A percentile compares a stretch with the other conserved stretches of the same genome.
phyloP scores from a whole-genome alignment of 2,329 filamentous ascomycete genomes.

The Rhynchosporium graminicola region DNA sequence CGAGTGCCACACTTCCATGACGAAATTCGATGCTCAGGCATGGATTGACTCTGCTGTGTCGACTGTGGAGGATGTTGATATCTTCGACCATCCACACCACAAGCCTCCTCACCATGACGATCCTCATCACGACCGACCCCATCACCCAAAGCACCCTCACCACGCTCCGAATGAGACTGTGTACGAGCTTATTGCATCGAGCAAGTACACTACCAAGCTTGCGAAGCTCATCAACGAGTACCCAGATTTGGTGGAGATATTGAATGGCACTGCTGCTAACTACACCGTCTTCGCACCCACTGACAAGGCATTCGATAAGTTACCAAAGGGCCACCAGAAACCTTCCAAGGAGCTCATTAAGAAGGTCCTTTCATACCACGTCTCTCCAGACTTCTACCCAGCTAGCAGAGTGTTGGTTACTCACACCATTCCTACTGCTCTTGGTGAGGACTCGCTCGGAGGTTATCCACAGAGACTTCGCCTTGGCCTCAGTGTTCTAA shows the following conservation, averaged over 20 bases:
- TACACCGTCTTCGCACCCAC: conserved; percentile 81
- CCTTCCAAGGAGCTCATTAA: conserved; percentile 71
- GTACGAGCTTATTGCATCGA: conserved; percentile 75
- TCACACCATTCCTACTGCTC: conserved; percentile 73
- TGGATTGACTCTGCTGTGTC: conserved; percentile 41
- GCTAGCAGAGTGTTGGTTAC: conserved; percentile 64
- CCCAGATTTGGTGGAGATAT: conserved; percentile 66
- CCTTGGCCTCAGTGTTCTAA: conserved; percentile 59
- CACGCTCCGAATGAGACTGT: conserved; percentile 64
- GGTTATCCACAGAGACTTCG: conserved; percentile 71
- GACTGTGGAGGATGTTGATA: conserved; percentile 40
- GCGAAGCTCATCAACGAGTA: conserved; percentile 73
- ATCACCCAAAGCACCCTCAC: conserved; percentile 39
- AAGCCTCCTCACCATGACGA: conserved; percentile 38
- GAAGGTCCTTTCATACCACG: conserved; percentile 72
- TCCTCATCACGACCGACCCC: conserved; percentile 34
- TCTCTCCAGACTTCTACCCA: conserved; percentile 67
- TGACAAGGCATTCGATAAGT: conserved; percentile 70
- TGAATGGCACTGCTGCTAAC: conserved; percentile 75
- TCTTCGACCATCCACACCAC: conserved; percentile 29
- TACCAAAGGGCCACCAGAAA: conserved; percentile 55
- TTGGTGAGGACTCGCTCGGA: conserved; percentile 61
- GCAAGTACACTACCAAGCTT: conserved; percentile 76
- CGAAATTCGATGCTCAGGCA: conserved; percentile 38
- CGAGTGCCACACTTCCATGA: conserved; percentile 39